Evolutionary conservation across 106 monocot genomes (phyloP).

Genomic region (Platanthera guangdongensis): DNA sequence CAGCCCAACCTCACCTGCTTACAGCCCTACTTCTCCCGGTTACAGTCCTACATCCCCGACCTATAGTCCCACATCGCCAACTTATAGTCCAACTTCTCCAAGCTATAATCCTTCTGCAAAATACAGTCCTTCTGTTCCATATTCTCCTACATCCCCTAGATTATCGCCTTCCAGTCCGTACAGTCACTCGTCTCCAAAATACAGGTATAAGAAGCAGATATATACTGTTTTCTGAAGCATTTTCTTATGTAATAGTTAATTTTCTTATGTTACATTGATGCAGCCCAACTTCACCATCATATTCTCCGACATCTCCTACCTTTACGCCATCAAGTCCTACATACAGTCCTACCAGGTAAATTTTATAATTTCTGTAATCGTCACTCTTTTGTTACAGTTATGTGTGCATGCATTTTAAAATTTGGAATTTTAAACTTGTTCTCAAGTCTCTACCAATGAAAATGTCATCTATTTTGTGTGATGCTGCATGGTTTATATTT

Average conservation of each 20-base stretch:
- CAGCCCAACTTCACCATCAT: slow-evolving; percentile 89
- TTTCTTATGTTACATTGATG: slow-evolving; percentile 2
- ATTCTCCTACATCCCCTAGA: slow-evolving; percentile 77
- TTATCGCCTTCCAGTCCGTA: slow-evolving; percentile 71
- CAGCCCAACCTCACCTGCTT: slow-evolving; percentile 72
- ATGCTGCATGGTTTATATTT: too few species aligned
- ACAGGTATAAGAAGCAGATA: slow-evolving; percentile 46
- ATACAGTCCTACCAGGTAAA: slow-evolving; percentile 91
- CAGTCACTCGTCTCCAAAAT: slow-evolving; percentile 71
- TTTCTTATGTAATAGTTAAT: not conserved
- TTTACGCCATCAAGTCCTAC: slow-evolving; percentile 72
- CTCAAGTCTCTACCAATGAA: too few species aligned
- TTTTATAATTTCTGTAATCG: not conserved
- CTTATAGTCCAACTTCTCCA: slow-evolving; percentile 74
- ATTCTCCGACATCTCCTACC: slow-evolving; percentile 89
- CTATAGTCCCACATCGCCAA: slow-evolving; percentile 85
- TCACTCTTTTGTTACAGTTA: not conserved
- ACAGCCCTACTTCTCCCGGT: slow-evolving; percentile 76
- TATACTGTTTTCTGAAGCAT: not conserved
- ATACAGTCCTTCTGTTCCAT: slow-evolving; percentile 21
- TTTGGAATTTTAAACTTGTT: too few species aligned
- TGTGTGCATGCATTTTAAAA: not conserved
- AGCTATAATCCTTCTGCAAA: slow-evolving; percentile 72
- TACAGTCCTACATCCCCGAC: slow-evolving; percentile 88
- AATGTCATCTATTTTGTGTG: too few species aligned